Conservation (phyloP, 768 basidiomycete genomes). For the Rhizopogon vesiculosus region DNA sequence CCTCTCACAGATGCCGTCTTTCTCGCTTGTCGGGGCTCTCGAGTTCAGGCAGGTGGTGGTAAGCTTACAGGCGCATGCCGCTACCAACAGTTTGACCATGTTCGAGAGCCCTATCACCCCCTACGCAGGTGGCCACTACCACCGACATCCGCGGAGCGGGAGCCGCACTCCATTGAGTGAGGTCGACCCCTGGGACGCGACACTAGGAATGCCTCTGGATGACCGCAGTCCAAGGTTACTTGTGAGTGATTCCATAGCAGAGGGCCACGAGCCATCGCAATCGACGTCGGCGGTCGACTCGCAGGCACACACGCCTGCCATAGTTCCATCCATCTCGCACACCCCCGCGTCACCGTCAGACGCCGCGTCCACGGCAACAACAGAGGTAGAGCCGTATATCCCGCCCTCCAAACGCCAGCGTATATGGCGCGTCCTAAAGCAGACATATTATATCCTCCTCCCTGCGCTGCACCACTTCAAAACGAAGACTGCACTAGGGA, state of each 20-base stretch:
- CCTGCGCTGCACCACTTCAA: conserved; percentile 77
- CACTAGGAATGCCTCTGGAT: conserved; percentile 44
- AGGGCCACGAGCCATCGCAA: conserved; percentile 1
- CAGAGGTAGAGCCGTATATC: conserved; percentile 40
- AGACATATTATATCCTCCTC: conserved; percentile 65
- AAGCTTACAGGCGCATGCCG: conserved; percentile 68
- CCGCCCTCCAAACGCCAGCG: conserved; percentile 39
- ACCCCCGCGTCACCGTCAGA: conserved; percentile 45
- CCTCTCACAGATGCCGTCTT: conserved; percentile 63
- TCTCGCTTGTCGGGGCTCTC: conserved; percentile 90
- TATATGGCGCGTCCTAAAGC: conserved; percentile 28
- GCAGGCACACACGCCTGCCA: conserved; percentile 10
- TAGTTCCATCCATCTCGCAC: conserved; percentile 50
- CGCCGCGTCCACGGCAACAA: conserved; percentile 31
- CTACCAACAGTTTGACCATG: conserved; percentile 48
- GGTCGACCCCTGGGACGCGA: conserved; percentile 46
- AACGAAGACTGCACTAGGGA: conserved; percentile 65
- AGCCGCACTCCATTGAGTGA: conserved; percentile 32
- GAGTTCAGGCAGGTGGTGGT: conserved; percentile 93
- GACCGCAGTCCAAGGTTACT: conserved; percentile 40
- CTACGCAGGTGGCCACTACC: conserved; percentile 74
- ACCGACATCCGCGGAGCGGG: conserved; percentile 27
- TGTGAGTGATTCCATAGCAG: conserved; percentile 22
- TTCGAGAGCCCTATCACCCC: conserved; percentile 70
- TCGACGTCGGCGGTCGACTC: not conserved